Percentiles rank a stretch among this genome's conserved stretches.
phyloP scores from a whole-genome alignment of 164 flowering plant genomes.

The Berberis vulgaris region DNA sequence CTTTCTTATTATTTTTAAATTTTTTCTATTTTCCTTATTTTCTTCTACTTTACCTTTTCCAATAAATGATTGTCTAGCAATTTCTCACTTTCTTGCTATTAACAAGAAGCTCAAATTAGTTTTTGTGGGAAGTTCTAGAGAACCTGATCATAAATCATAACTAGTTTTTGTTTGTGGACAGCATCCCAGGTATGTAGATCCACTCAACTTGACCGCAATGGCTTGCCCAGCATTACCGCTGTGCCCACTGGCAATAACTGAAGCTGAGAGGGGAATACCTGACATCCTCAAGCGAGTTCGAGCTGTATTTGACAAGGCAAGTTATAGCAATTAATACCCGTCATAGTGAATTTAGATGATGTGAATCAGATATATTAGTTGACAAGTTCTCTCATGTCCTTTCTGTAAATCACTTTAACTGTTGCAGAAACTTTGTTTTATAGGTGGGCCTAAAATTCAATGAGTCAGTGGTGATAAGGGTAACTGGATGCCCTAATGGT shows the following conservation, averaged over 20 bases:
- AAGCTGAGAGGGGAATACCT: slow-evolving; percentile 96
- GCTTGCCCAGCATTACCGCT: slow-evolving; percentile 97
- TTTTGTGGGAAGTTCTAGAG: no score
- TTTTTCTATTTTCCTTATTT: no score
- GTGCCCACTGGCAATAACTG: slow-evolving; percentile 93
- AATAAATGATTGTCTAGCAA: no score
- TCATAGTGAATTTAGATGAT: neutral
- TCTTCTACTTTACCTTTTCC: no score
- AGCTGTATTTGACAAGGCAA: slow-evolving; percentile 87
- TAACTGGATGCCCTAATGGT: slow-evolving; percentile 98
- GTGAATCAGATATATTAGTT: neutral
- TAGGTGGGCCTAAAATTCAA: slow-evolving; percentile 86
- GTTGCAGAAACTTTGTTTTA: slow-evolving; percentile 6
- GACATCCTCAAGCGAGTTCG: slow-evolving; percentile 82
- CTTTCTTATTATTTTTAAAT: no score
- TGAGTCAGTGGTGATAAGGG: slow-evolving; percentile 80
- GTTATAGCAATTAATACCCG: neutral
- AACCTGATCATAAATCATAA: slow-evolving; percentile 6
- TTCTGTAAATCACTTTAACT: neutral
- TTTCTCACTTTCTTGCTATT: no score
- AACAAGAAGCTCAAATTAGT: no score
- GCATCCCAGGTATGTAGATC: slow-evolving; percentile 82
- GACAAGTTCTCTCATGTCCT: neutral
- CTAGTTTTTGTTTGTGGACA: slow-evolving; percentile 18
- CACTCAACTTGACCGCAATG: slow-evolving; percentile 91